A percentile compares a stretch with the other conserved stretches of the same genome.
These are phyloP conservation scores for Silene uniflora DNA, from an alignment of 148 eudicot genomes.

Conservation along the genomic window DNA sequence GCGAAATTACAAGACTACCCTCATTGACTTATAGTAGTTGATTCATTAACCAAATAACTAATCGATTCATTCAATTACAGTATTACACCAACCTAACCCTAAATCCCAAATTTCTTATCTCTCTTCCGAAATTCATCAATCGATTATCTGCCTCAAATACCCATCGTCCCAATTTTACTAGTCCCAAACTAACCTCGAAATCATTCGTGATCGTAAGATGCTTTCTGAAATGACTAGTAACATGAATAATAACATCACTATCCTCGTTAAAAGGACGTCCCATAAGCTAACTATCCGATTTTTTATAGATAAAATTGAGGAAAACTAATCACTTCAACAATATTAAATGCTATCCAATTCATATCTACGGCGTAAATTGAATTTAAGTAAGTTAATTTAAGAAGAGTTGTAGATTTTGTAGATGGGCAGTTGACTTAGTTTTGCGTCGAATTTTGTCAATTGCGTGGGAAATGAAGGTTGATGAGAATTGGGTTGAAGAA, in stretches of 20 bases:
- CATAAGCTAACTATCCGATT: constrained; percentile 65
- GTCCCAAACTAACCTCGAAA: constrained; percentile 58
- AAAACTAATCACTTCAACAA: constrained; percentile 67
- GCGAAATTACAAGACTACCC: too few relatives aligned
- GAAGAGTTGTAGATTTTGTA: constrained; percentile 71
- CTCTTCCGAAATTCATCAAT: too few relatives aligned
- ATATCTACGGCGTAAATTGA: constrained; percentile 45
- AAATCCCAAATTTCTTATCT: too few relatives aligned
- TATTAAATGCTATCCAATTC: constrained; percentile 65
- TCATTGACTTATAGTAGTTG: too few relatives aligned
- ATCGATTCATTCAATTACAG: too few relatives aligned
- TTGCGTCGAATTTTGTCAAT: constrained; percentile 64
- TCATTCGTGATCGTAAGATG: constrained; percentile 56
- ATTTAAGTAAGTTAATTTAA: constrained; percentile 66
- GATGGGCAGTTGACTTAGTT: constrained; percentile 64
- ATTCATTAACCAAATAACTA: too few relatives aligned
- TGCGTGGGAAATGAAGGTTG: constrained; percentile 45
- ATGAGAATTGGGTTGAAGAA: constrained; percentile 21
- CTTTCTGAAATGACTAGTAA: constrained; percentile 75
- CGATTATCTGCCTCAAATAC: too few relatives aligned
- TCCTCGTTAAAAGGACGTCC: constrained; percentile 46
- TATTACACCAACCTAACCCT: too few relatives aligned
- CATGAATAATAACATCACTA: constrained; percentile 63
- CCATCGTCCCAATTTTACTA: too few relatives aligned
- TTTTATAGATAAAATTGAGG: constrained; percentile 47